Percentiles rank a stretch among this genome's conserved stretches.
Evolutionary conservation across 108 stramenopile genomes (phyloP).

Genomic region (Pseudonitzschia multiseries): DNA sequence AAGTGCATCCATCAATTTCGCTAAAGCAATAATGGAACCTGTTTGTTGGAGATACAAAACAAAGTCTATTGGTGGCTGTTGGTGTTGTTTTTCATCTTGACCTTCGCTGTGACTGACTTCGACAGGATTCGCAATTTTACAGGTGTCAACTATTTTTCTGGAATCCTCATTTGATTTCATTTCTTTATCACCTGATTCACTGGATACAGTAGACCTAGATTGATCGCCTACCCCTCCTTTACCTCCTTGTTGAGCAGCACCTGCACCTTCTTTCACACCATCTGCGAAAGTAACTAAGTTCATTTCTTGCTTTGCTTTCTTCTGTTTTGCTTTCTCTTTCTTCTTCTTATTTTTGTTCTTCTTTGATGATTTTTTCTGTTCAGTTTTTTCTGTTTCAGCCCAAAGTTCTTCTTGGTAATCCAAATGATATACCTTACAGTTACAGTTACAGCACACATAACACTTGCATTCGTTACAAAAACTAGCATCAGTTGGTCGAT

Average conservation of each 20-base stretch:
- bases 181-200: slow-evolving; percentile 24
- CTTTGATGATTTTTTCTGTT: slow-evolving; percentile 78
- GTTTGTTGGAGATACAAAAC: slow-evolving; percentile 81
- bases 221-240: slow-evolving; percentile 15
- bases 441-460: slow-evolving; percentile 89
- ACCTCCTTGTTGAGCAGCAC: background rate
- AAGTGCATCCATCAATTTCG: slow-evolving; percentile 85
- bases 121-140: slow-evolving; percentile 29
- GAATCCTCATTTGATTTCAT: slow-evolving; percentile 9
- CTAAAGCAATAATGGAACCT: slow-evolving; percentile 82
- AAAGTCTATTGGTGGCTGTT: slow-evolving; percentile 76
- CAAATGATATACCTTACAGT: slow-evolving; percentile 91
- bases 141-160: slow-evolving; percentile 18
- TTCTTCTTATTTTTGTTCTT: slow-evolving; percentile 90
- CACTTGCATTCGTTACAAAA: slow-evolving; percentile 96
- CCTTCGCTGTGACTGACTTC: slow-evolving; percentile 53
- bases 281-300: slow-evolving; percentile 10
- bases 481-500: slow-evolving; percentile 69
- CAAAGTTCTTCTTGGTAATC: slow-evolving; percentile 95
- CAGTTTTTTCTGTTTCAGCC: slow-evolving; percentile 79
- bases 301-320: slow-evolving; percentile 54
- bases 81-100: slow-evolving; percentile 48
- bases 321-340: slow-evolving; percentile 84
- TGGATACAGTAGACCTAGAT: slow-evolving; percentile 23
- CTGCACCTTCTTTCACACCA: slow-evolving; percentile 6